Conservation (phyloP, 2,329 filamentous ascomycete species). For the Fusarium heterosporum region DNA sequence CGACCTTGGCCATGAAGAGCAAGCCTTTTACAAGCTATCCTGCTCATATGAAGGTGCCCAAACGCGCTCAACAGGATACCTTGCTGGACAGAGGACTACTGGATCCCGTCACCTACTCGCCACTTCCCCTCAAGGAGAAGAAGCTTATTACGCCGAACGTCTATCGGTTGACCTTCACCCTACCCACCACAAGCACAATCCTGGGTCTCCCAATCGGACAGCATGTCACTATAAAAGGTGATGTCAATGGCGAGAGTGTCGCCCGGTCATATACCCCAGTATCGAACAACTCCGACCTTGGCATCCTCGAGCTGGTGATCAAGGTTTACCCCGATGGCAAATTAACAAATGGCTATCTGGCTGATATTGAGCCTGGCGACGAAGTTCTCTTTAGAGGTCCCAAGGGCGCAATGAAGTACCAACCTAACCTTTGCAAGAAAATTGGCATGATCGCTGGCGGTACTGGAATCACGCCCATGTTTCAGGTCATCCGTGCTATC, state of each 20-base stretch:
- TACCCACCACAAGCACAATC: conserved; percentile 57
- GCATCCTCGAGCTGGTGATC: conserved; percentile 63
- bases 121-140: neutral
- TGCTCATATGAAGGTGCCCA: conserved; percentile 52
- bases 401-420: conserved; percentile 67
- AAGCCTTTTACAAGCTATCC: conserved; percentile 42
- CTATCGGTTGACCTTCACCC: conserved; percentile 60
- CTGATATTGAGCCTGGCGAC: conserved; percentile 60
- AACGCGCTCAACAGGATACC: conserved; percentile 12
- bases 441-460: conserved; percentile 68
- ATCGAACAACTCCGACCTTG: conserved; percentile 62
- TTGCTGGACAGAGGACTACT: neutral
- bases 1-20: conserved; percentile 45
- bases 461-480: conserved; percentile 52
- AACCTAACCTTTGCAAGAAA: conserved; percentile 54
- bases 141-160: conserved; percentile 51
- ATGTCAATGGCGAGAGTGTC: conserved; percentile 58
- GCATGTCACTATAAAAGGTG: conserved; percentile 64
- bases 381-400: conserved; percentile 65
- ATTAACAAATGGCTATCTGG: conserved; percentile 62
- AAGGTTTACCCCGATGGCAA: conserved; percentile 63
- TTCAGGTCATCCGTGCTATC: conserved; percentile 71
- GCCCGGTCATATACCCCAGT: conserved; percentile 66
- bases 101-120: conserved; percentile 3
- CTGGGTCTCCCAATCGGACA: conserved; percentile 68